A percentile compares a stretch with the other conserved stretches of the same genome.
These are phyloP conservation scores for Diaporthe vaccinii DNA, from an alignment of 2,329 filamentous ascomycete species.

Conservation along the genomic window DNA sequence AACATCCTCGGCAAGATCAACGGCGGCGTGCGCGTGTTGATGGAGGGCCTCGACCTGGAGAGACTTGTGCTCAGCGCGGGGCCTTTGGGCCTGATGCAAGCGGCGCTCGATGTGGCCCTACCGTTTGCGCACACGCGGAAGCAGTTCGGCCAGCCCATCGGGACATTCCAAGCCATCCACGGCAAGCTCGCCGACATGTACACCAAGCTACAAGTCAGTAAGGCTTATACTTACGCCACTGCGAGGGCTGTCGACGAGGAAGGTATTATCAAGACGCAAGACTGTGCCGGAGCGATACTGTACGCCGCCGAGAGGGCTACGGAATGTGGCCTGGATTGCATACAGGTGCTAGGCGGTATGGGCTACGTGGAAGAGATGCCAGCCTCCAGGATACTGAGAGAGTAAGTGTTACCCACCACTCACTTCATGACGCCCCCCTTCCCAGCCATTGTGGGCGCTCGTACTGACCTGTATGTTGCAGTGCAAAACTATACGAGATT, in stretches of 20 bases:
- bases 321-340: conserved; percentile 86
- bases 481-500: conserved; percentile 90
- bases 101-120: conserved; percentile 84
- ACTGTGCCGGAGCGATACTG: conserved; percentile 94
- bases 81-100: conserved; percentile 94
- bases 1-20: conserved; percentile 86
- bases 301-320: conserved; percentile 94
- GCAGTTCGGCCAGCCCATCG: conserved; percentile 90
- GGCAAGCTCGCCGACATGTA: conserved; percentile 98
- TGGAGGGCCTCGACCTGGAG: conserved; percentile 97
- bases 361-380: conserved; percentile 97
- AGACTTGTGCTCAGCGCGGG: conserved; percentile 92
- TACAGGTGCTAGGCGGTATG: conserved; percentile 94
- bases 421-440: not conserved
- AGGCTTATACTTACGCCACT: conserved; percentile 89
- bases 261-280: conserved; percentile 82
- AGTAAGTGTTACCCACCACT: conserved; percentile 59
- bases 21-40: conserved; percentile 88
- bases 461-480: conserved; percentile 52
- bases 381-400: conserved; percentile 84
- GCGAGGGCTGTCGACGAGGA: conserved; percentile 84
- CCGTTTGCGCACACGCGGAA: conserved; percentile 91
- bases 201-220: conserved; percentile 86
- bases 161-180: conserved; percentile 93
- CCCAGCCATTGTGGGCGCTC: not conserved